Evolutionary conservation across 805 yeast genomes (phyloP), one percentile per base, ranked within the genome.

Genomic region (Hanseniaspora vineae): DNA sequence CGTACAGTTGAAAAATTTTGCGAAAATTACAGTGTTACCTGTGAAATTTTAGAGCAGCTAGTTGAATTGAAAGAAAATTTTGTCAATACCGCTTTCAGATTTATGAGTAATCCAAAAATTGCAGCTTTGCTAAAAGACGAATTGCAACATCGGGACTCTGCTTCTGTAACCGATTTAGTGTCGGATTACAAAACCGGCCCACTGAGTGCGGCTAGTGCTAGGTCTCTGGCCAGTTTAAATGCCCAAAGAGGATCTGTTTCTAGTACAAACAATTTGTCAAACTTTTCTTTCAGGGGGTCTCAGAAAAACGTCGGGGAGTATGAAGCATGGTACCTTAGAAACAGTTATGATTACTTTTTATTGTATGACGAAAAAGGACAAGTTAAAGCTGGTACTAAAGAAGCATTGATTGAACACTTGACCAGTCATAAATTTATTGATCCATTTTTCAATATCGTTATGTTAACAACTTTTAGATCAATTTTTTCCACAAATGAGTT

Each of bases 361-460:
- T 68, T 80, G 23, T 79, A 77, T 55, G 92, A 86, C 52, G 66
- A 77, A 31, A 77, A 78, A 50, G 92, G 89, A 1, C 72, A 72
- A 46, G 73, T 88, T 35, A 83, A 81, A 60, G 97, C 96, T 46
- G 97, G 96, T 5, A 76, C 94, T 0, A 73, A 77, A 42, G 79
- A 75, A 42, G 94, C 95, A 0, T 66, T 90, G 42, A 72, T 90
- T 8, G 82, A 87, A 47, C 86, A 84, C 61, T 69, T 89, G 50
- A 85, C 95, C 0, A 83, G 80, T 58, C 94, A 87, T 58, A 77
- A 76, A 46, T 62, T 73, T 39, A 64, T 75, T 19, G 84, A 80
- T 56, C 73, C 80, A 2, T 69, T 72, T 20, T 88, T 80, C 65
- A 80, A 80, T 55, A 68, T 80, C 6, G 75, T 87, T 0, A 77